Evolutionary conservation across 106 monocot genomes (phyloP).

Genomic region (Dioscorea alata): DNA sequence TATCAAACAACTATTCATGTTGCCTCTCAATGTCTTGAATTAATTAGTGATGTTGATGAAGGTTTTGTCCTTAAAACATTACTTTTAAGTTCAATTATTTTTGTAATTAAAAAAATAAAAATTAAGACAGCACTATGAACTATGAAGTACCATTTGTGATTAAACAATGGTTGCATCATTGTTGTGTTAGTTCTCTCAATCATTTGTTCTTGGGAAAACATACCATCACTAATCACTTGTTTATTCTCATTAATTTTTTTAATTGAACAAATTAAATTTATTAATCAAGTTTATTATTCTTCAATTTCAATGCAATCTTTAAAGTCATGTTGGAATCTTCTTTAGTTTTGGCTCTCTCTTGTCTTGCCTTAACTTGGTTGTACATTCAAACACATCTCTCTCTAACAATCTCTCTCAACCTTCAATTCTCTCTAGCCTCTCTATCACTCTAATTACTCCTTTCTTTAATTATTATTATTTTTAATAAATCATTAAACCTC

Average conservation of each 20-base stretch:
- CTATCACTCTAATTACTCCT: neutral
- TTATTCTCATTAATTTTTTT: no score
- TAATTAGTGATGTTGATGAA: no score
- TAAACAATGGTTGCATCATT: neutral
- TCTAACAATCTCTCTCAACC: slow-evolving; percentile 6
- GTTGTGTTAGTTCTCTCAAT: neutral
- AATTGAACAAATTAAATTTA: neutral
- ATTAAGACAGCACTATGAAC: neutral
- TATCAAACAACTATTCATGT: no score
- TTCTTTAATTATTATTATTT: neutral
- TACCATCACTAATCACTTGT: no score
- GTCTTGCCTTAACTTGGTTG: slow-evolving; percentile 1
- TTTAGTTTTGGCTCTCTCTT: slow-evolving; percentile 18
- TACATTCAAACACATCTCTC: neutral
- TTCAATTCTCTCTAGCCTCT: neutral
- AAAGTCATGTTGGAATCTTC: slow-evolving; percentile 7
- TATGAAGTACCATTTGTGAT: neutral
- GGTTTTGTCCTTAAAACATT: no score
- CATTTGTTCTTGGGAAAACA: neutral
- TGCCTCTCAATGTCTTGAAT: no score
- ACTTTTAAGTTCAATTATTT: neutral
- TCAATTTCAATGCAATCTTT: neutral
- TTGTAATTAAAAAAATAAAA: neutral
- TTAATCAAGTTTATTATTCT: neutral
- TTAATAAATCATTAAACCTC: neutral